Evolutionary conservation across 2,329 filamentous ascomycete species (phyloP), one percentile per base, ranked within the genome.

Genomic region (Aspergillus ochraceus): DNA sequence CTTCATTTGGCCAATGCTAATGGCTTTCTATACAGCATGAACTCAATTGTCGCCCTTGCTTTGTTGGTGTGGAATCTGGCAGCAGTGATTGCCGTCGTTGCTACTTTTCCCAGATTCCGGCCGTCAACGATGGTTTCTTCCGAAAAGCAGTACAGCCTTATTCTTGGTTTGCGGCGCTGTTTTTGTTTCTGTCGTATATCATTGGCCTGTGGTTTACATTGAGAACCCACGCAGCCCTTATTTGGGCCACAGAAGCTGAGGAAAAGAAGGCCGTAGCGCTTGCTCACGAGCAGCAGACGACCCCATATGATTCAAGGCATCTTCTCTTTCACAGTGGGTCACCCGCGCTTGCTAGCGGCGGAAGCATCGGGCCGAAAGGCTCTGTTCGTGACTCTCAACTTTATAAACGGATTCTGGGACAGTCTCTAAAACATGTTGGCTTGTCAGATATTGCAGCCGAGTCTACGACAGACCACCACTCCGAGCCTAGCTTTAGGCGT

Each of bases 181-280:
- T 96, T 71, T 82, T 99, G 14, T 98, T 99, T 78, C 80, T 97
- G 29, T 96, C 93, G 1, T 99, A 99, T 73, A 82, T 95, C 39
- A 95, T 98, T 61, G 95, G 95, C 24, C 82, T 99, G 14, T 91
- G 95, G 83, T 99, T 99, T 76, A 99, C 95, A 0, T 84, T 99
- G 20, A 86, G 95, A 64, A 99, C 95, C 0, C 95, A 99, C 73
- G 95, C 95, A 4, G 93, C 96, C 4, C 90, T 97, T 50, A 99
- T 99, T 66, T 99, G 95, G 95, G 95, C 92, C 69, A 89, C 85
- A 9, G 93, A 97, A 63, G 74, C 83, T 2, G 90, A 93, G 45
- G 90, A 93, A 76, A 93, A 92, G 77, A 88, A 86, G 68, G 81
- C 85, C 6, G 58, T 63, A 36, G 63, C 71, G 61, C 58, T 66